Base-by-base conservation (phyloP, 1,284 basidiomycete genomes). In the Trametes pubescens region DNA sequence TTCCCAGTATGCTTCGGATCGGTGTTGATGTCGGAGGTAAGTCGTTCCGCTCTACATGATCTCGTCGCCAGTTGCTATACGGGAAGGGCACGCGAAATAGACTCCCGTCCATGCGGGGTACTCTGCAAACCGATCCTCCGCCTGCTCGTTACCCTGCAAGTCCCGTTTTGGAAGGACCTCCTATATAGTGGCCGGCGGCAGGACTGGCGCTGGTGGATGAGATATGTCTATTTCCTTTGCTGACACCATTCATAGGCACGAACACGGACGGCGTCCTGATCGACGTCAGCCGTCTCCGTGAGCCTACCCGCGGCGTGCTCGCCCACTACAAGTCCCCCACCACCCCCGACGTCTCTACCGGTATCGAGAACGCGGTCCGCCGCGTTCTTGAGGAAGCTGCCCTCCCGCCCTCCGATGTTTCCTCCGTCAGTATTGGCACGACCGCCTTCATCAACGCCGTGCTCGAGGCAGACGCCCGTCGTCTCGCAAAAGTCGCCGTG, bases 391-490 rank as follows among this genome's bases (percentile, higher is more conserved):
- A 73, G n/a, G 58, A 78, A 34, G 78, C 77, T 14, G 69, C 71
- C 1, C 69, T 81, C 51, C 72, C 73, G 49, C 74, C 78, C 16
- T 72, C 73, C 9, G 60, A 75, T 2, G 76, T 85, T 29, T 68
- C 80, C 14, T 80, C 79, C 53, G 71, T 85, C 57, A 82, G 80
- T 10, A 81, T 85, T 62, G 83, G 83, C 38, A 85, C 82, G 1
- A 83, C 82, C 18, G 82, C 82, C 49, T 86, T 86, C 74, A 79
- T 86, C 61, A 86, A 86, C 64, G 84, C 85, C 0, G 80, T 86
- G 1, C 74, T 86, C 48, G 84, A 86, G 71, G 75, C 79, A 40
- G 81, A 86, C 65, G 73, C 74, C 22, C 71, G 78, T 7, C 77
- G 81, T 4, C 77, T 86, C 4, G 78, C 82, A 26, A 82, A 81